phyloP scores from a whole-genome alignment of 2,329 filamentous ascomycete genomes.

The Monosporascus sp. region DNA sequence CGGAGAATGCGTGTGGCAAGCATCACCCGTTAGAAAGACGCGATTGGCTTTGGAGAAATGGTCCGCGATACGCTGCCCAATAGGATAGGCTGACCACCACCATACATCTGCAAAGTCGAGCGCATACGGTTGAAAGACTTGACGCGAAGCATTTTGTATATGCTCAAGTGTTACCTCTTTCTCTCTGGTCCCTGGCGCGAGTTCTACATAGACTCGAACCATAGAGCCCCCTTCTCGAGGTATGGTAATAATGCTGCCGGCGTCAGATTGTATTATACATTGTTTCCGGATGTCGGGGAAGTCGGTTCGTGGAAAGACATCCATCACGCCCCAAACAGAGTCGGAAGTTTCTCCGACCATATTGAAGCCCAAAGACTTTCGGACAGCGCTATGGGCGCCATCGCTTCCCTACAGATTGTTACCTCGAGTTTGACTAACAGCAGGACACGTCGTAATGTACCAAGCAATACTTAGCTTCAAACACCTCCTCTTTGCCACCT shows the following conservation, averaged over 20 bases:
- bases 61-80: conserved; percentile 57
- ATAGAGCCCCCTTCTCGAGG: conserved; percentile 54
- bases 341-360: conserved; percentile 45
- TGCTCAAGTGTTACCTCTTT: conserved; percentile 48
- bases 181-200: conserved; percentile 43
- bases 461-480: no score
- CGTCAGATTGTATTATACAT: conserved; percentile 46
- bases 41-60: conserved; percentile 52
- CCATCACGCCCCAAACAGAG: conserved; percentile 35
- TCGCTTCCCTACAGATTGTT: conserved; percentile 39
- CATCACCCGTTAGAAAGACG: conserved; percentile 60
- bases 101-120: conserved; percentile 49
- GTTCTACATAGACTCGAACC: conserved; percentile 59
- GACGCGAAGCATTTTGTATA: conserved; percentile 46
- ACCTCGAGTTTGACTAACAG: no score
- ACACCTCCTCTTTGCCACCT: conserved; percentile 34
- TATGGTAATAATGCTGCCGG: conserved; percentile 56
- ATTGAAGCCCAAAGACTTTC: conserved; percentile 45
- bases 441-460: no score
- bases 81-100: conserved; percentile 63
- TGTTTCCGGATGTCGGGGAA: conserved; percentile 61
- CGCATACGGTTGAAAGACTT: conserved; percentile 49
- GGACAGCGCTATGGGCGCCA: conserved; percentile 47
- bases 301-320: conserved; percentile 49
- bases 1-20: conserved; percentile 62